Percentiles rank a stretch among this genome's conserved stretches.
These are phyloP conservation scores for Kluyveromyces aestuarii DNA, from an alignment of 805 yeast genomes.

Conservation along the genomic window DNA sequence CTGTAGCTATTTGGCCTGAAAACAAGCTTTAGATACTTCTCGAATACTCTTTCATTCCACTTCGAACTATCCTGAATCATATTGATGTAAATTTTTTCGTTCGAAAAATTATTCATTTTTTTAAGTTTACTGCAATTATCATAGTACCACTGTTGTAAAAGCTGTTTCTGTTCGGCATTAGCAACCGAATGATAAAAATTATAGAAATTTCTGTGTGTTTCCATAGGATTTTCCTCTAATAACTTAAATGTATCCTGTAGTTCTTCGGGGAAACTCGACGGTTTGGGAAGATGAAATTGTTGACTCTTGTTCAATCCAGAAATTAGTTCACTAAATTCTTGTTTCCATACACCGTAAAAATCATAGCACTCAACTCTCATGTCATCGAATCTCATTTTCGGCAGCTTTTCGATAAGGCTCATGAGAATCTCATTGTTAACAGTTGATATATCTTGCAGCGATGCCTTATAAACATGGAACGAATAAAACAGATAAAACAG, in stretches of 20 bases:
- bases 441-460: conserved; percentile 2
- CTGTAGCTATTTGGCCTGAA: conserved; percentile 13
- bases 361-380: not conserved
- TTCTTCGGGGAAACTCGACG: conserved; percentile 16
- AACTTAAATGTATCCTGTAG: conserved; percentile 12
- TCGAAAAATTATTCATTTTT: conserved; percentile 2
- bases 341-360: conserved; percentile 21
- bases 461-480: conserved; percentile 15
- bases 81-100: conserved; percentile 15
- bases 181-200: conserved; percentile 12
- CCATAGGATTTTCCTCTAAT: conserved; percentile 15
- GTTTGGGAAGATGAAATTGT: conserved; percentile 21
- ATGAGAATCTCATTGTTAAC: conserved; percentile 1
- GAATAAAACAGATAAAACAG: conserved; percentile 24
- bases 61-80: conserved; percentile 15
- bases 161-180: conserved; percentile 9
- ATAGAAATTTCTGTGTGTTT: conserved; percentile 17
- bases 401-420: not conserved
- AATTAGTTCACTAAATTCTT: conserved; percentile 9
- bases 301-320: conserved; percentile 11
- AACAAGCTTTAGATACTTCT: conserved; percentile 18
- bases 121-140: conserved; percentile 17
- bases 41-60: conserved; percentile 12
- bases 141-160: conserved; percentile 22
- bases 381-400: not conserved